Evolutionary conservation across 768 basidiomycete genomes (phyloP).

Genomic region (Rhizopogon sp.): DNA sequence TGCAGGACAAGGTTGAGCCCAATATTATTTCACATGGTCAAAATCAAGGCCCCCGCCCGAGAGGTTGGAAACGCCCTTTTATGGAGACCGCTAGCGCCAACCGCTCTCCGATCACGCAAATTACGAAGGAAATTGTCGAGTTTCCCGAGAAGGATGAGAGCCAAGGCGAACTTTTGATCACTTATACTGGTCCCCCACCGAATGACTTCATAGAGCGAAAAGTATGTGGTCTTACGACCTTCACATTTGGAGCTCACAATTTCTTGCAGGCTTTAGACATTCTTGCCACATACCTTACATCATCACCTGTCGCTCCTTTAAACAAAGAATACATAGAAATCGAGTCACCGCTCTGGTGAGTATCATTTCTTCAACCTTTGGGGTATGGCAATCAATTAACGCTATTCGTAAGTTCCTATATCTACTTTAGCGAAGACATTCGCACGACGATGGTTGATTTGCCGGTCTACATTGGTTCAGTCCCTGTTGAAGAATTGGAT

Average conservation of each 20-base stretch:
- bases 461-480: conserved; percentile 74
- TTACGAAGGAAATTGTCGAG: conserved; percentile 65
- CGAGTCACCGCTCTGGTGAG: conserved; percentile 82
- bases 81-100: conserved; percentile 77
- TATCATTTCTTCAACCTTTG: neutral
- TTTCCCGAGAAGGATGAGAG: conserved; percentile 98
- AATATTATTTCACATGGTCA: conserved; percentile 72
- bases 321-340: conserved; percentile 93
- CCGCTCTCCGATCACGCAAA: conserved; percentile 46
- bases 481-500: conserved; percentile 78
- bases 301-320: conserved; percentile 73
- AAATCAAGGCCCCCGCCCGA: conserved; percentile 61
- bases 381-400: neutral
- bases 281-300: conserved; percentile 83
- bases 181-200: conserved; percentile 73
- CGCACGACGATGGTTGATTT: conserved; percentile 70
- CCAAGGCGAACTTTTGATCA: conserved; percentile 80
- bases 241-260: neutral
- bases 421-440: conserved; percentile 78
- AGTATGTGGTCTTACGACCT: conserved; percentile 30
- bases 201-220: conserved; percentile 69
- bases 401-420: conserved; percentile 56
- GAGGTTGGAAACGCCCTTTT: conserved; percentile 92
- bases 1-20: conserved; percentile 83
- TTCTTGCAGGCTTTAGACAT: conserved; percentile 70